Base-by-base conservation (phyloP, 495 filamentous ascomycete genomes). In the Annulohypoxylon nitens region DNA sequence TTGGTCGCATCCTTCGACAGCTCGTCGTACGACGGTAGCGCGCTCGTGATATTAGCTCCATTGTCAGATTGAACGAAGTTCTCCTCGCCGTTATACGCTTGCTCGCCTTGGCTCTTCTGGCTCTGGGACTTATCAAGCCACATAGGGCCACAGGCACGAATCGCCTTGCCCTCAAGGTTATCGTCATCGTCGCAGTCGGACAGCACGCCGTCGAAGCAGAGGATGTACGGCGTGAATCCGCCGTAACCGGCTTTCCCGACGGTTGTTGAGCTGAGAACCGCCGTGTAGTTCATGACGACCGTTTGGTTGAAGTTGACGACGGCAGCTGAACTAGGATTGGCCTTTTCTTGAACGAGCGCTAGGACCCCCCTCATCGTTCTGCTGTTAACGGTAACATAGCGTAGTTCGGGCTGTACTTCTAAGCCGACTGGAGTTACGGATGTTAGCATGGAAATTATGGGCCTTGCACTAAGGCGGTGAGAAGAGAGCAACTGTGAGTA, bases 281-380 rank as follows among this genome's bases (percentile, higher is more conserved):
- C 16, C 7, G 65, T 68, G 65, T 39, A 53, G 65, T 68, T 61
- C 45, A 68, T 54, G 55, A 68, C 65, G 34, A 68, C 45, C 2
- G 65, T 68, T 3, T 34, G 26, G 57, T 68, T 61, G 45, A 68
- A 68, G 57, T 68, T 53, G 1, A 45, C 61, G n/a, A 6, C 18
- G 20, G 34, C 23, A 18, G 36, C 18, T 6, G 65, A 23, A 12
- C 2, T 9, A 1, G 33, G 26, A 45, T 16, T 61, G 4, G 25
- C 25, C 26, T 26, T 51, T 9, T 58, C 16, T 10, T 53, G 45
- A 9, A 68, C 20, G 1, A 59, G 34, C 26, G 18, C 14, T 12
- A 68, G 59, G 36, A 68, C 53, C n/a, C 61, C 33, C 64, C 39
- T 36, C 10, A 20, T 33, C 14, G 45, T 30, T 12, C 51, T 45